A percentile compares a stretch with the other conserved stretches of the same genome.
Conservation (phyloP, 2,329 filamentous ascomycete species). For the Colletotrichum ledebouriae region DNA sequence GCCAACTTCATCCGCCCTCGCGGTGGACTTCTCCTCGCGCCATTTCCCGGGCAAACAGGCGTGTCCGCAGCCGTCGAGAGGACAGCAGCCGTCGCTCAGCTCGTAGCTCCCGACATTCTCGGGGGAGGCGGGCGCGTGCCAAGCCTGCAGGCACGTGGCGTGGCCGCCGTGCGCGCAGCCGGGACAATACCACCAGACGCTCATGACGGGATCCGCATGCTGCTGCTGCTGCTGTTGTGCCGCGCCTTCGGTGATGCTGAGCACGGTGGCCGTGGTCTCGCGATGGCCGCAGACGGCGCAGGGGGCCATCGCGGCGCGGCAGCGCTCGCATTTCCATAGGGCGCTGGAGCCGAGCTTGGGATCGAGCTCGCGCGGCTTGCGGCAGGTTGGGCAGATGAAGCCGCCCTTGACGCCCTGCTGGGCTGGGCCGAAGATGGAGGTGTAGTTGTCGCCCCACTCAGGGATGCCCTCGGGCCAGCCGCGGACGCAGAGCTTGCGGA, state of each 20-base stretch:
- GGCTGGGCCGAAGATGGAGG: conserved; percentile 65
- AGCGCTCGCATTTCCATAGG: conserved; percentile 72
- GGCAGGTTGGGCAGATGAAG: conserved; percentile 68
- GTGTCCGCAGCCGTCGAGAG: conserved; percentile 75
- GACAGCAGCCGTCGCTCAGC: conserved; percentile 69
- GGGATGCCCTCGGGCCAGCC: conserved; percentile 67
- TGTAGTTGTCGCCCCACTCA: conserved; percentile 68
- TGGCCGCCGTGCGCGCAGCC: conserved; percentile 75
- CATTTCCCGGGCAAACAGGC: conserved; percentile 71
- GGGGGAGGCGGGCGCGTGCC: conserved; percentile 64
- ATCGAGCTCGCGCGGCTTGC: conserved; percentile 68
- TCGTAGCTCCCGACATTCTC: conserved; percentile 44
- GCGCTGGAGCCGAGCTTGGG: conserved; percentile 58
- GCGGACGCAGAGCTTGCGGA: conserved; percentile 72
- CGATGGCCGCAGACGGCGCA: conserved; percentile 72
- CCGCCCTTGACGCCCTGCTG: conserved; percentile 68
- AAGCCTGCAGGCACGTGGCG: conserved; percentile 69
- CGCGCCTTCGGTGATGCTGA: conserved; percentile 40
- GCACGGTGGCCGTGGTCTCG: conserved; percentile 57
- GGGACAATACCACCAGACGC: conserved; percentile 74
- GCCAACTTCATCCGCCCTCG: conserved; percentile 65
- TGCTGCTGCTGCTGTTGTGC: conserved; percentile 24
- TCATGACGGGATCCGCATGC: conserved; percentile 48
- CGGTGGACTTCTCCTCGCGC: conserved; percentile 61
- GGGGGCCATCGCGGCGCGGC: conserved; percentile 64